Base-by-base conservation (phyloP, 23 red algal genomes). In the Porphyridium purpureum region DNA sequence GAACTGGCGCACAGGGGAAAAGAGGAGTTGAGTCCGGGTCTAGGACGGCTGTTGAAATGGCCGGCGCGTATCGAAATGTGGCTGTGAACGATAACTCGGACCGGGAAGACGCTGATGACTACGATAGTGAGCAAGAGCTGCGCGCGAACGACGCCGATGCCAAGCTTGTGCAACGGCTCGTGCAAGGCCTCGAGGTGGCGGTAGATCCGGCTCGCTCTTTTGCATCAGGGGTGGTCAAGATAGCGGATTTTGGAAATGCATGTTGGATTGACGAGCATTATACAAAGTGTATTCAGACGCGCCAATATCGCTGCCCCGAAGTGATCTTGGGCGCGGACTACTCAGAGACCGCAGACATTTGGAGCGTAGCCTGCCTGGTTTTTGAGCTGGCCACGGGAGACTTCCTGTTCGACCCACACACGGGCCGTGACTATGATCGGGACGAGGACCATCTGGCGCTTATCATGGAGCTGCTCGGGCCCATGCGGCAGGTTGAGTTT, bases 311-410 rank as follows among this genome's bases (percentile, higher is more conserved):
- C 31, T 70, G 69, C 24, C 88, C 88, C 0, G 88, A 94, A 56
- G 88, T 85, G 9, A 77, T 94, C 54, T 50, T 94, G 29, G 76
- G 88, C 23, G 75, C 65, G 29, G 77, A 77, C 29, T 94, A 83
- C 52, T 60, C 78, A 42, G 50, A 60, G 28, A 79, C 74, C 46
- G 88, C 88, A 31, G 88, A 94, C 63, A 94, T 94, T 0, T 94
- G 88, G 88, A 77, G 69, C 24, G 67, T 73, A 15, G 88, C 78
- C 14, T 85, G 78, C 29, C 31, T 94, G n/a, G 28, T 94, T 7
- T 94, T 94, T 62, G 88, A 94, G 55, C 57, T 94, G 36, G 63
- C 74, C n/a, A 94, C 88, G 0, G 88, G 88, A 6, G 88, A 94
- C 33, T 94, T 81, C 72, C 58, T 94, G 2, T 94, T 94, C 59